Conservation (phyloP, 176 grass and related monocot genomes). For the Bolboschoenus planiculmis region DNA sequence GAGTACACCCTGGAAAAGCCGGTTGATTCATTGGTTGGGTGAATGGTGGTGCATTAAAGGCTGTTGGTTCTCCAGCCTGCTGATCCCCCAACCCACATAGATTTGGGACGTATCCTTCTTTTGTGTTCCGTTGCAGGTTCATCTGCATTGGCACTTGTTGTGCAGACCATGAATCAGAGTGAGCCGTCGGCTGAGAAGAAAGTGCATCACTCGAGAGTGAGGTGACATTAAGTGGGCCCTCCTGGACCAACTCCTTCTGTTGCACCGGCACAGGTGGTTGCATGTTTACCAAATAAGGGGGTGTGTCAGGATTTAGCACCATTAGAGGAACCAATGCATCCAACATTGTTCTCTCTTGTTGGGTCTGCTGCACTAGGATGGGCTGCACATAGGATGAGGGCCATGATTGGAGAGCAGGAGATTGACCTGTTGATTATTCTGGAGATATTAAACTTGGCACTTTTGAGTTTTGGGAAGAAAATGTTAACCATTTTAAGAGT, state of each 20-base stretch:
- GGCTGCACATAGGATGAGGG: not conserved
- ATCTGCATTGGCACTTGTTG: not conserved
- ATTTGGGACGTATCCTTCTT: not conserved
- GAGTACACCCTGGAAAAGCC: not conserved
- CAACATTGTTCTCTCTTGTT: not conserved
- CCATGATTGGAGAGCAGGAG: not conserved
- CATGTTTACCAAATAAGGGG: not conserved
- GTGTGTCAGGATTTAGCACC: not conserved
- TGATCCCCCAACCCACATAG: not conserved
- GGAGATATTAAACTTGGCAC: not conserved
- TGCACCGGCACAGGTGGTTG: not conserved
- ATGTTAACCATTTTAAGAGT: not conserved
- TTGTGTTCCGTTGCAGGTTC: not conserved
- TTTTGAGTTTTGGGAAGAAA: not conserved
- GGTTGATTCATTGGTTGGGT: not conserved
- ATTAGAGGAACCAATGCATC: not conserved
- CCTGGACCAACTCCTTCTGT: not conserved
- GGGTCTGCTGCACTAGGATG: not conserved
- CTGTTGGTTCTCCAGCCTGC: not conserved
- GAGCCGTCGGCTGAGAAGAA: not conserved
- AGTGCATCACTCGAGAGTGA: not conserved
- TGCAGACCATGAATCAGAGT: not conserved
- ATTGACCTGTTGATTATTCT: not conserved
- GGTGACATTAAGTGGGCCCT: not conserved
- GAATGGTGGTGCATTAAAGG: not conserved